Evolutionary conservation across 2,329 filamentous ascomycete genomes (phyloP).

Genomic region (Ascochyta clinopodiicola): DNA sequence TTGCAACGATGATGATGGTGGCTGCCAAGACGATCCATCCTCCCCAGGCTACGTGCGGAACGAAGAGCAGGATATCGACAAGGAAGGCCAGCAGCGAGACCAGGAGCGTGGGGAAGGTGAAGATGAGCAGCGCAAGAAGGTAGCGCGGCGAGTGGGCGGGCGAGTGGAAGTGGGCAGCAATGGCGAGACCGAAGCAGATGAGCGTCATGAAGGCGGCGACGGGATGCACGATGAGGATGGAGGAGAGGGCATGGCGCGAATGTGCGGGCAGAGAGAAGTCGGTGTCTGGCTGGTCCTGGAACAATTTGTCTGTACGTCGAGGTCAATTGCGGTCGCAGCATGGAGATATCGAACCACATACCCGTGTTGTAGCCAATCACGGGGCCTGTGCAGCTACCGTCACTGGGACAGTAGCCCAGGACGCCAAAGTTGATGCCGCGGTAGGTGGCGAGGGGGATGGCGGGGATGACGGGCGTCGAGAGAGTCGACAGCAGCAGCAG

Average conservation of each 20-base stretch:
- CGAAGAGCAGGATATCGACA: constrained; percentile 91
- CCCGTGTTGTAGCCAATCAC: constrained; percentile 86
- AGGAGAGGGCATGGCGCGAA: constrained; percentile 74
- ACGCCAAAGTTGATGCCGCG: constrained; percentile 84
- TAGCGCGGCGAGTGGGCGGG: constrained; percentile 91
- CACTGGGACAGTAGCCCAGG: constrained; percentile 80
- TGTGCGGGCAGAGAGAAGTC: constrained; percentile 71
- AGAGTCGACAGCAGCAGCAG: constrained; percentile 85
- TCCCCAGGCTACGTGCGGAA: constrained; percentile 92
- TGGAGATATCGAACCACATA: constrained; percentile 56
- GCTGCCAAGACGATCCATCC: constrained; percentile 91
- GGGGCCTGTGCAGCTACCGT: constrained; percentile 69
- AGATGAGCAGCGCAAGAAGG: constrained; percentile 81
- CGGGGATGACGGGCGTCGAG: constrained; percentile 87
- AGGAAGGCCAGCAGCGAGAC: constrained; percentile 86
- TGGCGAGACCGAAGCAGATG: constrained; percentile 80
- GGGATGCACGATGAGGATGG: constrained; percentile 90
- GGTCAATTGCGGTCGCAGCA: constrained; percentile 20
- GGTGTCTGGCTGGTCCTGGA: constrained; percentile 51
- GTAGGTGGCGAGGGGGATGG: constrained; percentile 81
- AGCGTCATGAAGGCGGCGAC: constrained; percentile 86
- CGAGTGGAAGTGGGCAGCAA: constrained; percentile 82
- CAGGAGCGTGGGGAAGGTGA: constrained; percentile 84
- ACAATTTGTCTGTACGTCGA: constrained; percentile 53
- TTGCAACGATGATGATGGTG: constrained; percentile 81